Evolutionary conservation across 2,329 filamentous ascomycete genomes (phyloP).

Genomic region (Scedosporium aurantiacum): DNA sequence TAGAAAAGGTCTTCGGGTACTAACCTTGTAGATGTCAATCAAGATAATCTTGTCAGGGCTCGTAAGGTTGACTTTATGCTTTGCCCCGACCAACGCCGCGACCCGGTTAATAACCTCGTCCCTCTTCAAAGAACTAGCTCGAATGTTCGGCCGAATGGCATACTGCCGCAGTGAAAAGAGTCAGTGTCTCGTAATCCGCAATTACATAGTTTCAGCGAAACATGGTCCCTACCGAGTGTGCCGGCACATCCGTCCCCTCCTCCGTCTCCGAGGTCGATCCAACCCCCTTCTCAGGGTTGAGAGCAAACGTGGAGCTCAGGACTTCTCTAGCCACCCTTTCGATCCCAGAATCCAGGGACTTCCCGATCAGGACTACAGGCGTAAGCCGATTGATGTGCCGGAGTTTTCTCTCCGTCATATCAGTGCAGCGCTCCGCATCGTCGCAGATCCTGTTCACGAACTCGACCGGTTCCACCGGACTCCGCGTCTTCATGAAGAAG

Average conservation of each 20-base stretch:
- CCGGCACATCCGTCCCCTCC: constrained; percentile 10
- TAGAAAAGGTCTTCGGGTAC: background rate
- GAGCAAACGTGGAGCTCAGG: constrained; percentile 50
- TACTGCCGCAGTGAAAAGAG: constrained; percentile 41
- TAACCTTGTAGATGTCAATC: constrained; percentile 55
- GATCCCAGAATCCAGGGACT: constrained; percentile 58
- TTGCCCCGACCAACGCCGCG: constrained; percentile 51
- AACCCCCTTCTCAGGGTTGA: constrained; percentile 18
- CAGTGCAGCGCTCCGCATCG: constrained; percentile 35
- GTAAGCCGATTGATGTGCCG: constrained; percentile 50
- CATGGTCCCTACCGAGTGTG: constrained; percentile 29
- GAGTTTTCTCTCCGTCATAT: constrained; percentile 32
- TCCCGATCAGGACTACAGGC: constrained; percentile 42
- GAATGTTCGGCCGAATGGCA: constrained; percentile 70
- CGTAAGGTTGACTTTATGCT: constrained; percentile 67
- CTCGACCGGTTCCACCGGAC: constrained; percentile 43
- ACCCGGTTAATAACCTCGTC: constrained; percentile 61
- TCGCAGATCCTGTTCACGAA: constrained; percentile 44
- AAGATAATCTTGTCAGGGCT: constrained; percentile 69
- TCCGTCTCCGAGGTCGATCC: background rate
- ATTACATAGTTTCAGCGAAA: background rate
- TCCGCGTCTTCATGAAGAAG: constrained; percentile 47
- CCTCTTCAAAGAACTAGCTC: constrained; percentile 29
- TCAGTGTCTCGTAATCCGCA: no score
- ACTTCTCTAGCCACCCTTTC: constrained; percentile 53